Evolutionary conservation across 495 filamentous ascomycete species (phyloP).

Genomic region (Talaromyces wortmannii): DNA sequence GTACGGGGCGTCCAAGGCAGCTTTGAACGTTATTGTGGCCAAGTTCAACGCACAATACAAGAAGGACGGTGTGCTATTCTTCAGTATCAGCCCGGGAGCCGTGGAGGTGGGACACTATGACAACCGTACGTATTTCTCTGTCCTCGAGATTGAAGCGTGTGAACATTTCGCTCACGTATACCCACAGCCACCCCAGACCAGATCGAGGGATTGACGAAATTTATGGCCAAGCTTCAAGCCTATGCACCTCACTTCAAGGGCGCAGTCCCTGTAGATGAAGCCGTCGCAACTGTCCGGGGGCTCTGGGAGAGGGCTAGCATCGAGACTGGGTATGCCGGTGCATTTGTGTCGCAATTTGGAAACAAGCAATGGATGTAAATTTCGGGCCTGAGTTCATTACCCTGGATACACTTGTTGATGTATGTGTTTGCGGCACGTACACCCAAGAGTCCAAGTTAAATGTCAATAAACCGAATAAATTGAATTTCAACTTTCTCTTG

Average conservation of each 20-base stretch:
- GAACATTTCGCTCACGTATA: neutral
- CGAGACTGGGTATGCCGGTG: constrained; percentile 37
- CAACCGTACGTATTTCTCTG: constrained; percentile 12
- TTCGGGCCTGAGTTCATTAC: no score
- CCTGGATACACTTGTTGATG: no score
- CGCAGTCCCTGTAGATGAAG: constrained; percentile 30
- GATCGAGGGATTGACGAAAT: constrained; percentile 10
- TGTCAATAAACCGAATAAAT: no score
- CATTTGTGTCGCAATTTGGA: constrained; percentile 47
- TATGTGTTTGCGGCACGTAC: no score
- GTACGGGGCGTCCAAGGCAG: constrained; percentile 38
- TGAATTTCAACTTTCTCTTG: no score
- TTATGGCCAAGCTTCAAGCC: constrained; percentile 25
- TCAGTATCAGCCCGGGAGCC: constrained; percentile 40
- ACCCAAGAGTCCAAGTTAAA: no score
- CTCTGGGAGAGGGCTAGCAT: constrained; percentile 38
- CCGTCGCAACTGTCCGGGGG: constrained; percentile 26
- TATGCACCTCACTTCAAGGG: constrained; percentile 47
- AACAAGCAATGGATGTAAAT: constrained; percentile 31
- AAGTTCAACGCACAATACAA: constrained; percentile 46
- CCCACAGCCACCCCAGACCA: constrained; percentile 31
- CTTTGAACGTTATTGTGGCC: constrained; percentile 33
- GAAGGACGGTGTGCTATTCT: constrained; percentile 43
- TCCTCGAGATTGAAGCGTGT: neutral
- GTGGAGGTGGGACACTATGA: constrained; percentile 30